Evolutionary conservation across 1,139 yeast genomes (phyloP).

Genomic region (Magnusiomyces tetraspermus): DNA sequence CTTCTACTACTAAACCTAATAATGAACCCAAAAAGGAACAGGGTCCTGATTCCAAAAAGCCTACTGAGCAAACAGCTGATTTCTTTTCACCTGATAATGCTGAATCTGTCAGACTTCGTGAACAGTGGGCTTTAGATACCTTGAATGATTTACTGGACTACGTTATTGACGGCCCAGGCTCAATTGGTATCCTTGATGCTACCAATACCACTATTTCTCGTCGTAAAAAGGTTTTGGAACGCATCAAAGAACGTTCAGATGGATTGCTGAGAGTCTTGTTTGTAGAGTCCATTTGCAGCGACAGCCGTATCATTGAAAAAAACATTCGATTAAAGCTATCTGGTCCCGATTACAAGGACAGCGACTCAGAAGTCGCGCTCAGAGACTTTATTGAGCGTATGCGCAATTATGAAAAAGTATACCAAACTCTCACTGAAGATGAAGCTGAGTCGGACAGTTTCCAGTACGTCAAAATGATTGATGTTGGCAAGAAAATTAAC

Average conservation of each 20-base stretch:
- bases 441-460: constrained; percentile 41
- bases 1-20: neutral
- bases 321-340: constrained; percentile 77
- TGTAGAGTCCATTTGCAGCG: constrained; percentile 81
- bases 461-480: constrained; percentile 90
- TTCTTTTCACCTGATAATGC: constrained; percentile 79
- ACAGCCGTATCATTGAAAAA: constrained; percentile 63
- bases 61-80: constrained; percentile 52
- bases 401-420: constrained; percentile 76
- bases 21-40: neutral
- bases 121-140: constrained; percentile 95
- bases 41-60: neutral
- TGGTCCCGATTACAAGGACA: constrained; percentile 86
- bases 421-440: constrained; percentile 77
- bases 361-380: constrained; percentile 75
- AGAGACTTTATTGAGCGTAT: constrained; percentile 76
- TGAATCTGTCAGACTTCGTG: constrained; percentile 58
- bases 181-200: constrained; percentile 93
- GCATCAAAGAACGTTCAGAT: constrained; percentile 59
- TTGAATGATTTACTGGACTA: constrained; percentile 76
- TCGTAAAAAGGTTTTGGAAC: constrained; percentile 56
- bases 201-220: constrained; percentile 74
- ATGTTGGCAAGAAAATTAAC: constrained; percentile 89
- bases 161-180: constrained; percentile 69
- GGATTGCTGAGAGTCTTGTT: constrained; percentile 75